Base-by-base conservation (phyloP, 2,329 filamentous ascomycete genomes). In the Taxawa tesnikishii region DNA sequence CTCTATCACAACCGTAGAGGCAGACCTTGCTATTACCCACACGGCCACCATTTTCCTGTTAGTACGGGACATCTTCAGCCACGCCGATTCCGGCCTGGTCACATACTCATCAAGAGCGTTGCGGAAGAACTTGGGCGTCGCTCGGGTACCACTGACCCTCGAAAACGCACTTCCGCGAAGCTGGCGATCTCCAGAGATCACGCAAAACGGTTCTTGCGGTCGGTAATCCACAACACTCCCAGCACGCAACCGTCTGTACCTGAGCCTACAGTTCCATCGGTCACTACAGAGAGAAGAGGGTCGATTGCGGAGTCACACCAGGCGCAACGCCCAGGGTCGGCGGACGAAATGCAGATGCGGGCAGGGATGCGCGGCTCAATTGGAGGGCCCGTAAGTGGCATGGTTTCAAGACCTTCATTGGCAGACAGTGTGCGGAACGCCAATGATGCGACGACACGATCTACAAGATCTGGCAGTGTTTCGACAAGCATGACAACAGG, bases 141-240 rank as follows among this genome's bases (percentile, higher is more conserved):
- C 27, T 23, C 26, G 23, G n/a, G 5, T 23, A n/a, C 9, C n/a
- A 6, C 2, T 4, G 15, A 26, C 6, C 10, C 15, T 19, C 7
- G 10, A 6, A 23, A 6, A 11, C 30, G 7, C 8, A 11, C 21
- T 4, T 39, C 33, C 19, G 38, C 37, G 56, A 62, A 64, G 50
- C 60, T 69, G 64, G 64, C 62, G 54, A 60, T 56, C 44, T 60
- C 60, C 41, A 55, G 58, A 34, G 58, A 63, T 32, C 59, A 60
- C 55, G 63, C 62, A 5, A 63, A 63, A 53, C 57, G 62, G 32
- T 64, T 65, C 48, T 50, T 68, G 32, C 55, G 59, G 15, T 60
- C 61, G 13, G 55, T 67, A 31, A 61, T 66, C 38, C 39, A n/a
- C n/a, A n/a, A n/a, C n/a, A n/a, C n/a, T n/a, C n/a, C n/a, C n/a